phyloP scores from a whole-genome alignment of 2,329 filamentous ascomycete genomes.

The Juglanconis sp. region DNA sequence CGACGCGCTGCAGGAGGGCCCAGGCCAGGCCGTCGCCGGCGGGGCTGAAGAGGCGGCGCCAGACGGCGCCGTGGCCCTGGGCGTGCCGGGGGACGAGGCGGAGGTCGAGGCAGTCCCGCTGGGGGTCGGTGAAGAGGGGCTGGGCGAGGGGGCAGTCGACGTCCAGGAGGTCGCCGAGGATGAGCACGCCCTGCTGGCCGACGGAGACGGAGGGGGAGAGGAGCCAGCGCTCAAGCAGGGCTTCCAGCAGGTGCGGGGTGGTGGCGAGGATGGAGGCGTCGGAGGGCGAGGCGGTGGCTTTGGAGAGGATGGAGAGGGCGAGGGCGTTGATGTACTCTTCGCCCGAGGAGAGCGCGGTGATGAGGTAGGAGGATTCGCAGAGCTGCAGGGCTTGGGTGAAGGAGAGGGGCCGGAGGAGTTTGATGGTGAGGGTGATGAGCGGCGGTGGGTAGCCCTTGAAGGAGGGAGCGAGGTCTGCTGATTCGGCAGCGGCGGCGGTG shows the following conservation, averaged over 20 bases:
- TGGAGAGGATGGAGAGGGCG: conserved; percentile 53
- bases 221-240: conserved; percentile 52
- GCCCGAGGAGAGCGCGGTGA: conserved; percentile 51
- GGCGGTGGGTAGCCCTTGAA: conserved; percentile 38
- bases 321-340: conserved; percentile 56
- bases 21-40: conserved; percentile 36
- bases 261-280: conserved; percentile 50
- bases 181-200: conserved; percentile 48
- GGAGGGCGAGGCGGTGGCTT: conserved; percentile 46
- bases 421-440: conserved; percentile 51
- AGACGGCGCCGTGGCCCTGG: conserved; percentile 51
- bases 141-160: conserved; percentile 47
- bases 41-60: conserved; percentile 47
- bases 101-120: conserved; percentile 15
- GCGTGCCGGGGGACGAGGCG: conserved; percentile 31
- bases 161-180: conserved; percentile 53
- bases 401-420: conserved; percentile 51
- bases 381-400: conserved; percentile 51
- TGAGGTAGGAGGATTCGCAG: conserved; percentile 48
- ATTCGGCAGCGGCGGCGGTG: conserved; percentile 36
- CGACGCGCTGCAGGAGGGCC: conserved; percentile 11
- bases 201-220: conserved; percentile 51
- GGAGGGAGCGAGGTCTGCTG: not conserved
- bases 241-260: conserved; percentile 46
- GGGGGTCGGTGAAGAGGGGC: conserved; percentile 21